Evolutionary conservation across 2,329 filamentous ascomycete species (phyloP), one percentile per base, ranked within the genome.

Genomic region (Berkeleyomyces rouxiae): DNA sequence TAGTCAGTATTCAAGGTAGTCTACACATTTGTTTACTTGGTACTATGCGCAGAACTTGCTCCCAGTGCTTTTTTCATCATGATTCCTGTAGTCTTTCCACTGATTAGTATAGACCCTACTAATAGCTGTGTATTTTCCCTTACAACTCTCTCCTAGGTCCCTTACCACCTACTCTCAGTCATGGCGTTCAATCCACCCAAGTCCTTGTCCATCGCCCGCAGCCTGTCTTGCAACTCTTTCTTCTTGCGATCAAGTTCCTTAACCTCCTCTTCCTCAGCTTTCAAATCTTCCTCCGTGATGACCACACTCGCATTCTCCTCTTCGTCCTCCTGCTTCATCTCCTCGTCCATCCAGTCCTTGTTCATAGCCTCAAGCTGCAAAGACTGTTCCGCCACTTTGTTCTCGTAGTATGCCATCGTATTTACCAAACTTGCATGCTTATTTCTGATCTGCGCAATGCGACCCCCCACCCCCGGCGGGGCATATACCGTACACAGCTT

Each of bases 401-500:
- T 79, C 74, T 97, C 91, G 69, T 96, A 90, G 68, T 89, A 87
- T 9, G 81, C 82, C 69, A 93, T 78, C 31, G 90, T 96, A 58
- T 83, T 83, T 40, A 79, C 79, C 64, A 93, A 80, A 68, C 88
- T 80, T 46, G 82, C 78, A 72, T 92, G 82, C 68, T 88, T 84
- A 61, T 81, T 80, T 65, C 90, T 80, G 69, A 96, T 78, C 47
- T 79, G 78, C 0, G 83, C 77, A 67, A 97, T 95, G 66, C 85
- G 82, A 69, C 95, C 89, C 13, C 80, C 73, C 3, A 88, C 89
- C 3, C 90, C 91, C 0, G 87, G 81, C 37, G 95, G 80, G 42
- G 89, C 86, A 70, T 96, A 97, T 37, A 96, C 91, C 53, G 81
- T 81, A 68, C 90, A 91, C 39, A 97, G 80, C 77, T 90, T 96